Evolutionary conservation across 1,139 yeast genomes (phyloP).

Genomic region (Petasospora rhodanensis): DNA sequence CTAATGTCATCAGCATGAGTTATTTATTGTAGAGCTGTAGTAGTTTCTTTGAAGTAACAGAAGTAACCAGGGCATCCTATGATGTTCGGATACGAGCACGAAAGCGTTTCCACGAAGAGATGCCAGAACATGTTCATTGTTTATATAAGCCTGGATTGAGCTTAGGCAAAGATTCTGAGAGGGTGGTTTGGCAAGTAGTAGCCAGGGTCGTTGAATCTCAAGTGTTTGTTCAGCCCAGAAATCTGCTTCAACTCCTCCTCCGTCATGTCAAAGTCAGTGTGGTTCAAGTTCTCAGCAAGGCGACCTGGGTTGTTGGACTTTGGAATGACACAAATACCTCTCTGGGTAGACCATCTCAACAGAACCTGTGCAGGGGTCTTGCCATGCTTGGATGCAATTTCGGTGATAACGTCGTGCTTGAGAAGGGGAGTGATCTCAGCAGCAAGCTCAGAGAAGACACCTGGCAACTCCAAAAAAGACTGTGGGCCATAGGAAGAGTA

Average conservation of each 20-base stretch:
- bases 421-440: constrained; percentile 50
- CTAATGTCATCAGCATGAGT: too few species aligned
- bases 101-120: too few species aligned
- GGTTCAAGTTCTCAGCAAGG: constrained; percentile 50
- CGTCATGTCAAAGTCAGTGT: constrained; percentile 50
- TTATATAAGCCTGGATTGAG: too few species aligned
- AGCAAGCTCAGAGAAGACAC: constrained; percentile 37
- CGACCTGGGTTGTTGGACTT: constrained; percentile 64
- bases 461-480: constrained; percentile 60
- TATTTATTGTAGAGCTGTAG: too few species aligned
- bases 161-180: constrained; percentile 17
- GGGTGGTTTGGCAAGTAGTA: constrained; percentile 18
- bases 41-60: too few species aligned
- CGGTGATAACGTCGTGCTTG: constrained; percentile 44
- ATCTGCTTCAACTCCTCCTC: constrained; percentile 52
- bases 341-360: constrained; percentile 79
- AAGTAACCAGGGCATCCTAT: too few species aligned
- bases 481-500: constrained; percentile 86
- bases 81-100: too few species aligned
- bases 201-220: constrained; percentile 79
- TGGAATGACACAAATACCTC: constrained; percentile 69
- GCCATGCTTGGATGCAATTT: constrained; percentile 50
- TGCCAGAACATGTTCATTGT: background rate
- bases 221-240: constrained; percentile 53
- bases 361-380: constrained; percentile 60